phyloP scores from a whole-genome alignment of 192 early-diverging fungal genomes.

The Tieghemiomyces parasiticus region DNA sequence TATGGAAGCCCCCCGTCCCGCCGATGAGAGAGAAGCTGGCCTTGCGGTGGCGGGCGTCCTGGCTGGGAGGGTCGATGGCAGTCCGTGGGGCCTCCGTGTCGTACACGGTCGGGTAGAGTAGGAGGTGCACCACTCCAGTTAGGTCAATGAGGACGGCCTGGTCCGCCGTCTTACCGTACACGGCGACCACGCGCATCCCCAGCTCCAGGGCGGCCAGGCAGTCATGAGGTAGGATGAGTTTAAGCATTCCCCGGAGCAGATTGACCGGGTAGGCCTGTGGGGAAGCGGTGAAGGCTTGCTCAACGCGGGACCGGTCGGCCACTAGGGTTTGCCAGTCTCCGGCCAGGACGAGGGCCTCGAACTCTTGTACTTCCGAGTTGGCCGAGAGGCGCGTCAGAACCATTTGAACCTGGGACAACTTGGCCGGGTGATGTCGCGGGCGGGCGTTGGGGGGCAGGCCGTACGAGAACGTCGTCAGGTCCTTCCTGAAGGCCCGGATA shows the following conservation, averaged over 20 bases:
- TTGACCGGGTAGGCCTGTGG: constrained; percentile 21
- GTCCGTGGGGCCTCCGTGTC: constrained; percentile 31
- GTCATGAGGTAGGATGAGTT: constrained; percentile 31
- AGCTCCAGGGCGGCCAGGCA: constrained; percentile 26
- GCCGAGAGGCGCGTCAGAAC: constrained; percentile 2
- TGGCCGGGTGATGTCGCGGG: constrained; percentile 7
- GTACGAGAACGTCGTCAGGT: constrained; percentile 1
- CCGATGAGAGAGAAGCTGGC: neutral
- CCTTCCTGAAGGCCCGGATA: neutral
- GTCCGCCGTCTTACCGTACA: constrained; percentile 10
- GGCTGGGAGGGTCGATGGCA: neutral
- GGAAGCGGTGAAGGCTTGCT: constrained; percentile 19
- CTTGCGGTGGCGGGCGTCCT: neutral
- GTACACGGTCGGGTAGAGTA: constrained; percentile 60
- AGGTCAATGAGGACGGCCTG: constrained; percentile 20
- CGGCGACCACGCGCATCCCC: constrained; percentile 24
- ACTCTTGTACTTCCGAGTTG: neutral
- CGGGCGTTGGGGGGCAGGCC: constrained; percentile 9
- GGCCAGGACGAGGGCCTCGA: constrained; percentile 1
- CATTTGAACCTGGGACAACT: neutral
- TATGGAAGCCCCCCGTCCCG: neutral
- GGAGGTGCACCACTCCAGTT: constrained; percentile 34
- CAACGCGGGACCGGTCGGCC: constrained; percentile 19
- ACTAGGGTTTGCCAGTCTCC: constrained; percentile 22
- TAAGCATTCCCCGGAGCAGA: constrained; percentile 22